phyloP scores from a whole-genome alignment of 768 basidiomycete genomes.

The Scleroderma bovista region DNA sequence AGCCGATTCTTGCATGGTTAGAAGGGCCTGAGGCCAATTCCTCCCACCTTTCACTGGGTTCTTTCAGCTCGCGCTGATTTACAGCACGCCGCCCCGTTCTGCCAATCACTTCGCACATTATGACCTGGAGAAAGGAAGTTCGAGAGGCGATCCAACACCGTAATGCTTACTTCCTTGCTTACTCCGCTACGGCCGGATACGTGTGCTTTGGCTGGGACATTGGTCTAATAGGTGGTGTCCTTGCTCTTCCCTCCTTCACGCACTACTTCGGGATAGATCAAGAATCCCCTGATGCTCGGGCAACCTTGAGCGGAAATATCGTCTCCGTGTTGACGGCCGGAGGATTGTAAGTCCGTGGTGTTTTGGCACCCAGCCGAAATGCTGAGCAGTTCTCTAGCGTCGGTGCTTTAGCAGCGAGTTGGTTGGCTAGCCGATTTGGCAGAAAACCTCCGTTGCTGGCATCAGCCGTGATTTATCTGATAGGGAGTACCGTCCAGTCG shows the following conservation, averaged over 20 bases:
- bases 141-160: constrained; percentile 23
- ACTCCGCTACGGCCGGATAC: constrained; percentile 30
- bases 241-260: constrained; percentile 32
- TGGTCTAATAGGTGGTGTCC: constrained; percentile 33
- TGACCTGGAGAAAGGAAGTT: constrained; percentile 19
- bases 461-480: constrained; percentile 27
- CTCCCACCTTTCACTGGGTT: background rate
- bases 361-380: background rate
- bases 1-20: too few relatives aligned
- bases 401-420: constrained; percentile 25
- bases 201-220: constrained; percentile 35
- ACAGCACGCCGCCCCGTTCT: background rate
- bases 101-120: background rate
- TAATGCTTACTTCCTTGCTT: constrained; percentile 31
- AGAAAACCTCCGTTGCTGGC: constrained; percentile 29
- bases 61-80: background rate
- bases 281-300: constrained; percentile 17
- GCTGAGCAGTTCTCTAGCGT: constrained; percentile 10
- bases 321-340: constrained; percentile 35
- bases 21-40: too few relatives aligned
- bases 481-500: constrained; percentile 32
- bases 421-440: constrained; percentile 28
- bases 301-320: constrained; percentile 31
- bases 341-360: constrained; percentile 23
- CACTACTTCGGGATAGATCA: constrained; percentile 29